phyloP scores from a whole-genome alignment of 176 grass and related monocot genomes.

The Carex kokanica region DNA sequence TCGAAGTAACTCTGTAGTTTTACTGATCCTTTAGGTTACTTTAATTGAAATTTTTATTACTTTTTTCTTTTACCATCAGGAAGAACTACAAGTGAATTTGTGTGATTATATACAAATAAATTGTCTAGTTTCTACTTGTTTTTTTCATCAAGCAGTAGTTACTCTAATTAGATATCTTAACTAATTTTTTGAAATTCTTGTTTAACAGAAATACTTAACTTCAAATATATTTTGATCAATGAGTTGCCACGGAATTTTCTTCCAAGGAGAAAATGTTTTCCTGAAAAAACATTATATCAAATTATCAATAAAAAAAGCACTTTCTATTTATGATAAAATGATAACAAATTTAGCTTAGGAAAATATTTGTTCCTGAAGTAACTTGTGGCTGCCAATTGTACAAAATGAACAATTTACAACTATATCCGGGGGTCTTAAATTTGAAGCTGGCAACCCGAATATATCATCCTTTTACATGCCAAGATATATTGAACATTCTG shows the following conservation, averaged over 20 bases:
- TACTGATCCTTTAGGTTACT: neutral
- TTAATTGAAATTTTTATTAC: neutral
- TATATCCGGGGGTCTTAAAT: neutral
- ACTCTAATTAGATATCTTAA: slow-evolving; percentile 2
- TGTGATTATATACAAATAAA: slow-evolving; percentile 13
- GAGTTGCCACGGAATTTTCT: neutral
- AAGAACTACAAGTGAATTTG: neutral
- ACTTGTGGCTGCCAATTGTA: neutral
- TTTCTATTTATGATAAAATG: neutral
- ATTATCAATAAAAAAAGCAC: neutral
- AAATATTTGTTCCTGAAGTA: neutral
- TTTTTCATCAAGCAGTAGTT: slow-evolving; percentile 10
- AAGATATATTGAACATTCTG: neutral
- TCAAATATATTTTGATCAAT: neutral
- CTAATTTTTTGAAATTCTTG: neutral
- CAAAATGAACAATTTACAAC: neutral
- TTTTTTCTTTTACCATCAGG: slow-evolving; percentile 10
- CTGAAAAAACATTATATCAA: neutral
- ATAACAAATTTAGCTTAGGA: neutral
- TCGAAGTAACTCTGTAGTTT: neutral
- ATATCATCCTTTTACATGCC: neutral
- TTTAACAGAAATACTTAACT: neutral
- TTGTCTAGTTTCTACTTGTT: neutral
- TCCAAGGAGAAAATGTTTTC: neutral
- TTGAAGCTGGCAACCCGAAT: neutral